A percentile compares a stretch with the other conserved stretches of the same genome.
Evolutionary conservation across 73 alveolate species (phyloP).

Genomic region (Uronychia binucleata): DNA sequence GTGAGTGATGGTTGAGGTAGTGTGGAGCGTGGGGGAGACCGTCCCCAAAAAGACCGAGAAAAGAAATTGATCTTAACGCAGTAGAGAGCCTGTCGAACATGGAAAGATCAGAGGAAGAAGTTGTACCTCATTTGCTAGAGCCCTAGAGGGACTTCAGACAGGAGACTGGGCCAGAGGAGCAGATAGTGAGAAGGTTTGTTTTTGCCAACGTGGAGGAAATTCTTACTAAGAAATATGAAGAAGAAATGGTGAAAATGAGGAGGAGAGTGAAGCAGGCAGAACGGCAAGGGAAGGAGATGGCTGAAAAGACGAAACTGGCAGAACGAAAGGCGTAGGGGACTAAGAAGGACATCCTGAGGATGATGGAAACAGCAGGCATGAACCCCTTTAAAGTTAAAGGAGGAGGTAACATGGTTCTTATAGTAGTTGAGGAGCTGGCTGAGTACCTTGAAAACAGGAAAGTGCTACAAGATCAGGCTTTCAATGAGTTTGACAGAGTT

Average conservation of each 20-base stretch:
- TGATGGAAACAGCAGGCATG: neutral
- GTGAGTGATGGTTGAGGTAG: too few species aligned
- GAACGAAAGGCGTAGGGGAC: neutral
- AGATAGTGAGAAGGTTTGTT: neutral
- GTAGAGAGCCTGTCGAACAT: too few species aligned
- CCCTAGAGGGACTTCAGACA: too few species aligned
- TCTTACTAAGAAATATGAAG: neutral
- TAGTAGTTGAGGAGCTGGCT: neutral
- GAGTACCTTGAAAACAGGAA: neutral
- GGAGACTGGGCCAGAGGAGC: too few species aligned
- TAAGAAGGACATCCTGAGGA: neutral
- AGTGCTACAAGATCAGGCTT: neutral
- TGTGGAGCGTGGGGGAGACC: too few species aligned
- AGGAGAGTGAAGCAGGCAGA: neutral
- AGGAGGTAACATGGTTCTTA: too few species aligned
- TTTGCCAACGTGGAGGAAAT: neutral
- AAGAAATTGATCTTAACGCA: too few species aligned
- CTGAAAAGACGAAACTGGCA: neutral
- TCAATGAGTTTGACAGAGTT: neutral
- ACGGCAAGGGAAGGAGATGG: neutral
- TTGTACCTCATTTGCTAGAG: too few species aligned
- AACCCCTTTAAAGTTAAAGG: neutral
- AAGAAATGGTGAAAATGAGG: neutral
- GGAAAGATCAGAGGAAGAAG: too few species aligned
- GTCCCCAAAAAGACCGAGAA: too few species aligned